Conservation (phyloP, 73 alveolate genomes). For the Paramecium pentaurelia region DNA sequence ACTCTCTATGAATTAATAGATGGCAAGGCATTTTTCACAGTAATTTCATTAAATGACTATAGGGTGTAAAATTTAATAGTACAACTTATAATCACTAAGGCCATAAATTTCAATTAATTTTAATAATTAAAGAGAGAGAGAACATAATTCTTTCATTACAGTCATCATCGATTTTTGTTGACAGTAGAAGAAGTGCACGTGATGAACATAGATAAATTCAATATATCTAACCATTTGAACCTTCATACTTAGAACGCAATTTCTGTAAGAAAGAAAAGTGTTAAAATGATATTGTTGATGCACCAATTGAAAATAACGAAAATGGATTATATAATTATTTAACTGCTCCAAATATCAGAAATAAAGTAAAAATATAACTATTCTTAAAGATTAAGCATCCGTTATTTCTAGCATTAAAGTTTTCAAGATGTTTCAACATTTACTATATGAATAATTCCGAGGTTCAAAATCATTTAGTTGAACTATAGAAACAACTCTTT, state of each 20-base stretch:
- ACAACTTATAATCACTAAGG: constrained; percentile 50
- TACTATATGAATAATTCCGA: background rate
- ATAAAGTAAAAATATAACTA: constrained; percentile 37
- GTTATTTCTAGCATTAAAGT: constrained; percentile 46
- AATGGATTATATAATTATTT: constrained; percentile 51
- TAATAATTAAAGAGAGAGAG: background rate
- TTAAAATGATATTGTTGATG: constrained; percentile 42
- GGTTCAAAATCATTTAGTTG: background rate
- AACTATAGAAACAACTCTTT: background rate
- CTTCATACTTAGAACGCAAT: constrained; percentile 27
- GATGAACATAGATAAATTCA: constrained; percentile 48
- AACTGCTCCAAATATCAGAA: constrained; percentile 62
- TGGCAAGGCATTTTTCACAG: constrained; percentile 57
- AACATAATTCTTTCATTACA: constrained; percentile 7
- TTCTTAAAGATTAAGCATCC: constrained; percentile 44
- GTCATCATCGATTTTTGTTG: constrained; percentile 47
- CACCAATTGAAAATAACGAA: constrained; percentile 41
- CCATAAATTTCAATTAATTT: constrained; percentile 7
- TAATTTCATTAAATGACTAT: background rate
- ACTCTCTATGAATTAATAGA: constrained; percentile 29
- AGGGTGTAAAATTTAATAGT: constrained; percentile 57
- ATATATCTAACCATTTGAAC: constrained; percentile 49
- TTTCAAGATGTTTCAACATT: constrained; percentile 44
- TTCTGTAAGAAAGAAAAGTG: constrained; percentile 55
- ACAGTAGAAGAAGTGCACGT: constrained; percentile 57